Evolutionary conservation across 148 eudicot genomes (phyloP), one percentile per base, ranked within the genome.

Genomic region (Fagopyrum homotropicum): DNA sequence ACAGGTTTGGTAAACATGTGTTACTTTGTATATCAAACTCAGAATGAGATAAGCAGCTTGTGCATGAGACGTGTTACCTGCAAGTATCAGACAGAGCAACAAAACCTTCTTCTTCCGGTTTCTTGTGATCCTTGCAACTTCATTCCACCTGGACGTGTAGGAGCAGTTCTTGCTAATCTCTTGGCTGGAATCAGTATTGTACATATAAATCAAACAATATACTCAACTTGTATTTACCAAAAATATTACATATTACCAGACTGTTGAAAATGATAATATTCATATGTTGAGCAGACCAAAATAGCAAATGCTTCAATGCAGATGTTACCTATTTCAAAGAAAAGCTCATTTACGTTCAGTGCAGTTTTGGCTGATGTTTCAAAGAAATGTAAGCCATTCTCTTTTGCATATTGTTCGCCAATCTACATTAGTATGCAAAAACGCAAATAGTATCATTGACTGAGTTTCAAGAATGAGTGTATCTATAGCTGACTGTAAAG

Each of bases 321-420:
- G 43, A 14, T 7, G 75, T 45, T 56, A 91, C 98, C 98, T 89
- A 95, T 92, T 79, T 95, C 98, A 79, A 86, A 77, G 79, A 95
- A 95, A 59, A 89, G 77, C 52, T 95, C 98, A 74, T 95, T 89
- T 59, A 95, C 98, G 79, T 95, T 95, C 69, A 79, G 84, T 78
- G 97, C 96, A 73, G 96, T 88, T 86, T 95, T 92, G 48, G 98
- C 97, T 54, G 98, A 95, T 61, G 98, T 86, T 83, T 95, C 98
- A 86, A 90, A 78, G 79, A 92, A 92, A 82, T 90, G 90, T 17
- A 91, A 79, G 43, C 89, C 87, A 78, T 87, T 89, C 45, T 91
- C 91, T 35, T 81, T 76, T 6, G 92, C 92, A 83, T 84, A 90
- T 76, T 83, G 88, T 78, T 88, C 88, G 55, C 90, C 95, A 35